Percentiles rank a stretch among this genome's conserved stretches.
Conservation (phyloP, 495 filamentous ascomycete genomes). For the Margaritispora aquatica region DNA sequence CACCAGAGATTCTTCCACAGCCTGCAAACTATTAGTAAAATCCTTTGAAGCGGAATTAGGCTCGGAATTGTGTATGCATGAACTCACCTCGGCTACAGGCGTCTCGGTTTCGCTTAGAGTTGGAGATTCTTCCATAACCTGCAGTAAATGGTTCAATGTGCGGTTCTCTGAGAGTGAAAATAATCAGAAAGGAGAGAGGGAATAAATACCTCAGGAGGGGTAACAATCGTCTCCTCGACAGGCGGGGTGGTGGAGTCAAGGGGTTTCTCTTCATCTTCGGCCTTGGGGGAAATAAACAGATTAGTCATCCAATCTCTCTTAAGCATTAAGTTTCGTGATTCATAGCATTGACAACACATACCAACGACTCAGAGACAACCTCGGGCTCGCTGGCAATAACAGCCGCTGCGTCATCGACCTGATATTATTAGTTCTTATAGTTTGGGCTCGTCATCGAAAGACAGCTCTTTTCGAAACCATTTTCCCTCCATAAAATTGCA, state of each 20-base stretch:
- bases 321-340: neutral
- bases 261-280: constrained; percentile 3
- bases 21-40: neutral
- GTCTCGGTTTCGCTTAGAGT: neutral
- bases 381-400: neutral
- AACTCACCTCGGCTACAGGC: neutral
- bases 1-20: neutral
- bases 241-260: constrained; percentile 5
- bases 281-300: neutral
- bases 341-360: neutral
- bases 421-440: neutral
- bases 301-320: neutral
- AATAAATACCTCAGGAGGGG: neutral
- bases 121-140: neutral
- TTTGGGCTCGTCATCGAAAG: no score
- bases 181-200: neutral
- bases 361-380: neutral
- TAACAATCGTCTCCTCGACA: neutral
- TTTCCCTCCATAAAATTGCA: no score
- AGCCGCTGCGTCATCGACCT: neutral
- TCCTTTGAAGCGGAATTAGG: neutral
- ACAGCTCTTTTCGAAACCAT: no score
- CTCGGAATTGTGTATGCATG: no score
- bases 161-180: no score
- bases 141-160: neutral